These are phyloP conservation scores for Carex cristatella DNA, from an alignment of 176 grass and related monocot genomes.

Conservation along the genomic window DNA sequence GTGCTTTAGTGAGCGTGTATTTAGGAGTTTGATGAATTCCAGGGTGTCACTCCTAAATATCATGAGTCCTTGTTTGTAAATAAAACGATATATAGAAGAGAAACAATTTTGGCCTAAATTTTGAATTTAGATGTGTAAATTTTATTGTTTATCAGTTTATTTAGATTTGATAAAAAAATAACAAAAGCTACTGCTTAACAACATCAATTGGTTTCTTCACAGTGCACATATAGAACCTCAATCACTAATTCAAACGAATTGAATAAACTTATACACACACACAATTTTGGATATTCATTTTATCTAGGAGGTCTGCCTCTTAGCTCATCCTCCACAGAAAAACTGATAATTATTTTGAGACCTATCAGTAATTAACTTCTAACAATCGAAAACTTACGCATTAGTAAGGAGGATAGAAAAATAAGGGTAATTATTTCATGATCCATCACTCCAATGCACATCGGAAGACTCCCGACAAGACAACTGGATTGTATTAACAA, in stretches of 20 bases:
- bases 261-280: not conserved
- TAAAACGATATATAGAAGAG: not conserved
- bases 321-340: not conserved
- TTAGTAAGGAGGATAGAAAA: not conserved
- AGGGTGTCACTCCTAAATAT: constrained; percentile 15
- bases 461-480: not conserved
- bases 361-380: not conserved
- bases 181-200: not conserved
- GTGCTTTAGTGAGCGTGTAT: not conserved
- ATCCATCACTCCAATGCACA: not conserved
- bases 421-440: not conserved
- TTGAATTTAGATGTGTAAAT: not conserved
- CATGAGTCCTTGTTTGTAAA: constrained; percentile 2
- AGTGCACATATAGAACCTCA: not conserved
- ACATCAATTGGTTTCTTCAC: not conserved
- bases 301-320: not conserved
- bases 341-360: not conserved
- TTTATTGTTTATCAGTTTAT: not conserved
- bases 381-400: not conserved
- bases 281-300: not conserved
- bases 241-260: not conserved
- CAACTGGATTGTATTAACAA: not conserved
- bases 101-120: not conserved
- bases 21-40: constrained; percentile 14
- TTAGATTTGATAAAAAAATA: not conserved